Percentiles rank a stretch among this genome's conserved stretches.
phyloP scores from a whole-genome alignment of 2,329 filamentous ascomycete genomes.

The Pestalotiopsis sp. region DNA sequence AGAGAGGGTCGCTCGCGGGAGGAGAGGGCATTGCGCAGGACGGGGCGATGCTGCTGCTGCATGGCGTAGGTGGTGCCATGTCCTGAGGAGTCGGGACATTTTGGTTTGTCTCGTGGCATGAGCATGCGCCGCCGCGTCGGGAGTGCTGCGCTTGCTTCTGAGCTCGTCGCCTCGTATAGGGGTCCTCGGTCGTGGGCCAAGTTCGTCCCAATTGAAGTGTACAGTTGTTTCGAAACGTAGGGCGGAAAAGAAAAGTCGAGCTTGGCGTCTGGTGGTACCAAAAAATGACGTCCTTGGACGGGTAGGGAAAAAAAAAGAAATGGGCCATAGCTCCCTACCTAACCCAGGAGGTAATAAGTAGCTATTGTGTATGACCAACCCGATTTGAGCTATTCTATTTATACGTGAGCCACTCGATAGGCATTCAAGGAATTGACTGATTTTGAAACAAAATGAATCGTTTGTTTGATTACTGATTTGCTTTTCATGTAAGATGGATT shows the following conservation, averaged over 20 bases:
- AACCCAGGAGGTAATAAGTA: too few relatives aligned
- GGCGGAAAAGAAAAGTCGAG: neutral
- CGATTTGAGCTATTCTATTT: neutral
- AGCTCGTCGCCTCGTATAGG: too few relatives aligned
- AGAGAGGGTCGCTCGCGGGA: too few relatives aligned
- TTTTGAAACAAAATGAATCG: too few relatives aligned
- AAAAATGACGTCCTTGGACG: neutral
- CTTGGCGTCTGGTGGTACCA: neutral
- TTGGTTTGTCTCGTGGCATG: neutral
- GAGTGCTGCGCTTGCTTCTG: neutral
- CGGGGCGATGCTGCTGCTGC: neutral
- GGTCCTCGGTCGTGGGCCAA: too few relatives aligned
- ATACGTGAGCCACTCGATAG: neutral
- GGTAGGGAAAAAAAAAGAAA: neutral
- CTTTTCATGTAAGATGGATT: too few relatives aligned
- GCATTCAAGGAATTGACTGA: too few relatives aligned
- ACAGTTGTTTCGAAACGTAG: neutral
- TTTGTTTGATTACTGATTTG: too few relatives aligned
- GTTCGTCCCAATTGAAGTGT: neutral
- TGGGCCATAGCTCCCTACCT: neutral
- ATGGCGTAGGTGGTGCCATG: slow-evolving; percentile 3
- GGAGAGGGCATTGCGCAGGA: neutral
- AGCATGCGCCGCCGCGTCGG: neutral
- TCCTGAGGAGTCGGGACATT: slow-evolving; percentile 8
- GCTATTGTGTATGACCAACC: neutral